phyloP scores from a whole-genome alignment of 805 yeast species.

The Ascoidea asiatica region DNA sequence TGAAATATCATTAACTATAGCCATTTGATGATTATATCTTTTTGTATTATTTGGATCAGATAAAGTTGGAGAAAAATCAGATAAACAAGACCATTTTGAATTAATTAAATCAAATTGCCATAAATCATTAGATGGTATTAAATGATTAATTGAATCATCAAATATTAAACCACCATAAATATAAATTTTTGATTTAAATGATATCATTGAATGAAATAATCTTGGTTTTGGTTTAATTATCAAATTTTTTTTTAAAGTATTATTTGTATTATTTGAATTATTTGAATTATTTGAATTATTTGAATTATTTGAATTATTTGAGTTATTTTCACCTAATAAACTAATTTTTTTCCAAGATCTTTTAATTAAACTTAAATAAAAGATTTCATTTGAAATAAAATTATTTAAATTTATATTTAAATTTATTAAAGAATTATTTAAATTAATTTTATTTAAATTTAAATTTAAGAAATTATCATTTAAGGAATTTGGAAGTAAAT shows the following conservation, averaged over 20 bases:
- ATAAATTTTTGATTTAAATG: slow-evolving; percentile 35
- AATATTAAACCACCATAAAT: slow-evolving; percentile 53
- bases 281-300: not conserved
- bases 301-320: slow-evolving; percentile 7
- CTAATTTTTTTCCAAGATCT: slow-evolving; percentile 40
- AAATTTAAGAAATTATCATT: too few relatives aligned
- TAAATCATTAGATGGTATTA: slow-evolving; percentile 43
- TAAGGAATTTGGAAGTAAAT: too few relatives aligned
- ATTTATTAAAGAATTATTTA: too few relatives aligned
- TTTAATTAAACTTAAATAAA: slow-evolving; percentile 44
- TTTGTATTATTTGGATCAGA: slow-evolving; percentile 19
- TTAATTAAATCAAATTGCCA: slow-evolving; percentile 52
- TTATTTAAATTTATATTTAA: too few relatives aligned
- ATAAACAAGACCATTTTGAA: slow-evolving; percentile 39
- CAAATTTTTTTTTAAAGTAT: slow-evolving; percentile 6
- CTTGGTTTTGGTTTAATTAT: slow-evolving; percentile 28
- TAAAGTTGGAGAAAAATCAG: slow-evolving; percentile 21
- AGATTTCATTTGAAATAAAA: slow-evolving; percentile 50
- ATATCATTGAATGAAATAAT: slow-evolving; percentile 44
- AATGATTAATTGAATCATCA: slow-evolving; percentile 20
- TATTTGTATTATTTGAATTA: slow-evolving; percentile 1
- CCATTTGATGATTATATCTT: slow-evolving; percentile 42
- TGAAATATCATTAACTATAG: slow-evolving; percentile 24
- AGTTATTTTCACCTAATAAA: slow-evolving; percentile 7
- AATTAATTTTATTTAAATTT: too few relatives aligned